Evolutionary conservation across 2,329 filamentous ascomycete genomes (phyloP), one percentile per base, ranked within the genome.

Genomic region (Trichophyton verrucosum): DNA sequence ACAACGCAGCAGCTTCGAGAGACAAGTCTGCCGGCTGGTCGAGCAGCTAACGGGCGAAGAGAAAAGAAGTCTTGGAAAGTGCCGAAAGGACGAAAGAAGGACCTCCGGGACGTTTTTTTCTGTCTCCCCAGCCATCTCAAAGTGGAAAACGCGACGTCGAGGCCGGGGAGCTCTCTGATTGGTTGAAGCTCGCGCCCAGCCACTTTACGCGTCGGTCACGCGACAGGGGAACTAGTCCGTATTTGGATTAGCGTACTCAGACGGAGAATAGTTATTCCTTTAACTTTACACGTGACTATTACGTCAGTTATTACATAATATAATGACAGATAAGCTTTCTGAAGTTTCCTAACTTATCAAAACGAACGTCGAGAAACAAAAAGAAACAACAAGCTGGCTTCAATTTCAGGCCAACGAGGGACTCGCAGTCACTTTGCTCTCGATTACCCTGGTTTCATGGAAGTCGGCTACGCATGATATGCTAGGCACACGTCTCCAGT

Each of bases 271-370:
- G 30, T 24, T 60, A 33, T 15, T 20, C 42, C 58, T 0, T 2
- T n/a, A n/a, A n/a, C n/a, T n/a, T n/a, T n/a, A n/a, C 46, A 27
- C 46, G 46, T 51, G 46, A 27, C 13, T 20, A 47, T 47, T 11
- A 36, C 0, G 6, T 13, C 3, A 7, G 27, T 33, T 27, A 57
- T 62, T 62, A 62, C 49, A 38, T 62, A 57, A 62, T 59, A 49
- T 27, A 1, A 38, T 3, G 56, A 17, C 36, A 58, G 56, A 58
- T 58, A 58, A 58, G 56, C 17, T 51, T 27, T 11, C 33, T 11
- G 44, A 17, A 20, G n/a, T 17, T 47, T 27, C 46, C 13, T 47
- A 11, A 20, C 20, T 3, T 9, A 47, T 5, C 9, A 20, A 17
- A 22, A 20, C 17, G 8, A 47, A 20, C 17, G 13, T 24, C 22